phyloP scores from a whole-genome alignment of 768 basidiomycete genomes.

The Mycena amicta region DNA sequence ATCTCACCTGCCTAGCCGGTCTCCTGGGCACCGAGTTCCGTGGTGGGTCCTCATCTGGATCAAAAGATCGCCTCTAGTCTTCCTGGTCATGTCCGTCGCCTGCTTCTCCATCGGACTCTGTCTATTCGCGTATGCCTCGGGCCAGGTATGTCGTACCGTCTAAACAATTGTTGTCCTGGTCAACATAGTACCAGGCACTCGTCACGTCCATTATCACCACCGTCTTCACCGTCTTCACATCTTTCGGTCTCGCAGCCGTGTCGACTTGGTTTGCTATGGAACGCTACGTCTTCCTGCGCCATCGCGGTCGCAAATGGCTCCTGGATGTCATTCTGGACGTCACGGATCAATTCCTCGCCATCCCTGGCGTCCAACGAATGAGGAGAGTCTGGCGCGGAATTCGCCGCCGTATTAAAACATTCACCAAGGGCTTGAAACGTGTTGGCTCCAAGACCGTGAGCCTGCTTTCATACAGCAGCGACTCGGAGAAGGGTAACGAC shows the following conservation, averaged over 20 bases:
- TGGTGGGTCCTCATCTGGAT: conserved; percentile 90
- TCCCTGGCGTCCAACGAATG: conserved; percentile 30
- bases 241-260: conserved; percentile 69
- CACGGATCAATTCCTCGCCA: conserved; percentile 36
- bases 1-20: conserved; percentile 68
- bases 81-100: conserved; percentile 81
- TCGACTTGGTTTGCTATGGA: conserved; percentile 77
- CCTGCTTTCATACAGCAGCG: conserved; percentile 26
- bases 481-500: conserved; percentile 26
- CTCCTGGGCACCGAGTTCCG: conserved; percentile 73
- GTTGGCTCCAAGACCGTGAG: conserved; percentile 29
- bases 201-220: conserved; percentile 74
- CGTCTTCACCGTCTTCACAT: conserved; percentile 74
- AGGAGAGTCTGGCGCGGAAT: conserved; percentile 19
- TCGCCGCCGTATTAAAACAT: conserved; percentile 20
- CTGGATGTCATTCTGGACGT: conserved; percentile 58
- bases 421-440: conserved; percentile 22
- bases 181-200: conserved; percentile 55
- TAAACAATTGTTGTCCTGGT: no score
- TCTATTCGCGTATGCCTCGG: conserved; percentile 75
- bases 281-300: conserved; percentile 61
- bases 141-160: conserved; percentile 59
- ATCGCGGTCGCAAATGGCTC: conserved; percentile 72
- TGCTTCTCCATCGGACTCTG: conserved; percentile 81
- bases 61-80: conserved; percentile 80